Base-by-base conservation (phyloP, 169 alveolate species). In the Perkinsus olseni region DNA sequence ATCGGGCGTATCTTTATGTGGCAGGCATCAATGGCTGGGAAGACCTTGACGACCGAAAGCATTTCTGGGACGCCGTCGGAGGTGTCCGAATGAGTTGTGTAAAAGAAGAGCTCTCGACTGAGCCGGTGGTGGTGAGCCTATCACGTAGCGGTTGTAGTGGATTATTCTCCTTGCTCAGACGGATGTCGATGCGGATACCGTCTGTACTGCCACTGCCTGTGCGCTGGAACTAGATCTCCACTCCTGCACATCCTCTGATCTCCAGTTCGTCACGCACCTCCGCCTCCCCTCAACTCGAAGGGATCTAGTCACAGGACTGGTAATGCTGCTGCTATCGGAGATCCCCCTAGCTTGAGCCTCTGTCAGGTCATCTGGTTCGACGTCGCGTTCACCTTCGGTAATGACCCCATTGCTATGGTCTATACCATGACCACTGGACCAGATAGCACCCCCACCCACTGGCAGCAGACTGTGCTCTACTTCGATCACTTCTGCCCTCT, bases 391-490 rank as follows among this genome's bases (percentile, higher is more conserved):
- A 94, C 98, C 36, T 95, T 97, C 90, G 97, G 99, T 92, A 97
- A 97, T 93, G 97, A 97, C 74, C 98, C 98, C 20, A 93, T 98
- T 38, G 96, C 96, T 38, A 92, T 98, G 28, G 17, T 28, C 28
- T 62, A 6, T 8, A 62, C 36, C 31, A 13, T 62, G 91, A 97
- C 97, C 74, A 98, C 99, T 17, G 96, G 98, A 21, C 99, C 99
- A 6, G 93, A 94, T 74, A 95, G 96, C 0, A 92, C 93, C 48
- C 94, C 93, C 94, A 98, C 99, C 0, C 99, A 98, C 94, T 98
- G 99, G 99, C 98, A 98, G 93, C 99, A 98, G 94, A 97, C 99
- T 0, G 99, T 98, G 38, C 96, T 98, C 38, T 98, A 98, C 93
- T 95, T 97, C 74, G 96, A 96, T 74, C 97, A 97, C 91, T 28